Conservation (phyloP, 805 yeast species). For the Peterozyma xylosa region DNA sequence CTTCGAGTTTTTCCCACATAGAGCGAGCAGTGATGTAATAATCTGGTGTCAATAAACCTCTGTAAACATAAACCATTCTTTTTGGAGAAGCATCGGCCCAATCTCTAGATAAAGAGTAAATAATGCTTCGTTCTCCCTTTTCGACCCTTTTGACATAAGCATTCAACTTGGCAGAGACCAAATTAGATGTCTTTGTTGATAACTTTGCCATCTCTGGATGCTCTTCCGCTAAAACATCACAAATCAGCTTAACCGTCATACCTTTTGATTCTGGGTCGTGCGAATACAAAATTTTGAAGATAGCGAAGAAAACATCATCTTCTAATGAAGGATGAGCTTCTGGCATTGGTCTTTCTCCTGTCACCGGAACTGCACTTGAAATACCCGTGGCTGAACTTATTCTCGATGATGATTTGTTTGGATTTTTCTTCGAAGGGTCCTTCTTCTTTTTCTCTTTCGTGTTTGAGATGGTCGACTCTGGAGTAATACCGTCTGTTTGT, state of each 20-base stretch:
- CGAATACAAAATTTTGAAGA: slow-evolving; percentile 64
- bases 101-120: slow-evolving; percentile 73
- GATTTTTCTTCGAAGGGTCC: slow-evolving; percentile 18
- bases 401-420: slow-evolving; percentile 24
- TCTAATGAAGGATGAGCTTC: slow-evolving; percentile 60
- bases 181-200: slow-evolving; percentile 72
- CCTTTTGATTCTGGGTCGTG: slow-evolving; percentile 65
- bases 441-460: slow-evolving; percentile 15
- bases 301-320: slow-evolving; percentile 70
- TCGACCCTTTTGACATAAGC: slow-evolving; percentile 83
- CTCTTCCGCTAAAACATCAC: slow-evolving; percentile 64
- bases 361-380: slow-evolving; percentile 72
- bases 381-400: slow-evolving; percentile 63
- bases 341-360: slow-evolving; percentile 70
- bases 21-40: slow-evolving; percentile 65
- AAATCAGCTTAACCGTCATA: slow-evolving; percentile 85
- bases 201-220: slow-evolving; percentile 82
- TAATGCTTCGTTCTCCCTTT: slow-evolving; percentile 67
- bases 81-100: slow-evolving; percentile 91
- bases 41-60: slow-evolving; percentile 72
- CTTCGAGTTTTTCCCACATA: slow-evolving; percentile 37
- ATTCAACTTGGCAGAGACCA: slow-evolving; percentile 75
- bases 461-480: slow-evolving; percentile 8
- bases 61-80: slow-evolving; percentile 81
- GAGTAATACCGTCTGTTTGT: slow-evolving; percentile 3